Conservation (phyloP, 2,329 filamentous ascomycete species). For the Epichloe coenophiala region DNA sequence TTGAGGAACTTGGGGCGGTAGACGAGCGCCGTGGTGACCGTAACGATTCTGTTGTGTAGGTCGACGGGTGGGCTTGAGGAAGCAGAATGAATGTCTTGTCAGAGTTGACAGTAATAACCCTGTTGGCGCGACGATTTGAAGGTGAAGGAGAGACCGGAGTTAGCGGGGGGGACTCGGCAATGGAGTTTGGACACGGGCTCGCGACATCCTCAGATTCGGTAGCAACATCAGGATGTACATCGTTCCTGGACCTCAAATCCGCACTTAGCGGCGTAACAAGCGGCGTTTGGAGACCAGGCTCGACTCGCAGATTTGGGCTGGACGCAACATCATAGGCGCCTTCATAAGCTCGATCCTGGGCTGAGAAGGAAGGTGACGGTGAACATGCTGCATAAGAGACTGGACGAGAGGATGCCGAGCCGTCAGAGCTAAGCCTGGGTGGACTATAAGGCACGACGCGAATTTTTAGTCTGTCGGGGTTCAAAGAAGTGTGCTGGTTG, state of each 20-base stretch:
- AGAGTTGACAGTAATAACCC: slow-evolving; percentile 36
- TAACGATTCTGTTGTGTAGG: slow-evolving; percentile 17
- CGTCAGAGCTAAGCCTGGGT: slow-evolving; percentile 21
- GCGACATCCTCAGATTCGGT: neutral
- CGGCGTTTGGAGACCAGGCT: neutral
- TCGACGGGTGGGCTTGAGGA: slow-evolving; percentile 18
- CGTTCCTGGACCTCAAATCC: neutral
- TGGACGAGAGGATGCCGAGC: slow-evolving; percentile 13
- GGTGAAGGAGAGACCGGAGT: slow-evolving; percentile 14
- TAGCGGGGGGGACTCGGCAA: neutral
- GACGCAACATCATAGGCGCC: neutral
- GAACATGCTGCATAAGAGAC: slow-evolving; percentile 12
- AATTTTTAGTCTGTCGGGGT: slow-evolving; percentile 18
- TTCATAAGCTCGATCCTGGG: neutral
- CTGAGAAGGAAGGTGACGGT: neutral
- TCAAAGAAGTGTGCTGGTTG: slow-evolving; percentile 1
- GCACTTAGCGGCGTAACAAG: neutral
- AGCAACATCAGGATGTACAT: neutral
- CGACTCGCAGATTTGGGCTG: neutral
- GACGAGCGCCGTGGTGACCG: slow-evolving; percentile 30
- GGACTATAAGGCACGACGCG: slow-evolving; percentile 27
- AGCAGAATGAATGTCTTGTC: slow-evolving; percentile 46
- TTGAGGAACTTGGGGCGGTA: slow-evolving; percentile 33
- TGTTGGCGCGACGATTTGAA: slow-evolving; percentile 14
- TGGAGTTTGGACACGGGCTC: neutral